Evolutionary conservation across 768 basidiomycete genomes (phyloP).

Genomic region (Agaricus blazei): DNA sequence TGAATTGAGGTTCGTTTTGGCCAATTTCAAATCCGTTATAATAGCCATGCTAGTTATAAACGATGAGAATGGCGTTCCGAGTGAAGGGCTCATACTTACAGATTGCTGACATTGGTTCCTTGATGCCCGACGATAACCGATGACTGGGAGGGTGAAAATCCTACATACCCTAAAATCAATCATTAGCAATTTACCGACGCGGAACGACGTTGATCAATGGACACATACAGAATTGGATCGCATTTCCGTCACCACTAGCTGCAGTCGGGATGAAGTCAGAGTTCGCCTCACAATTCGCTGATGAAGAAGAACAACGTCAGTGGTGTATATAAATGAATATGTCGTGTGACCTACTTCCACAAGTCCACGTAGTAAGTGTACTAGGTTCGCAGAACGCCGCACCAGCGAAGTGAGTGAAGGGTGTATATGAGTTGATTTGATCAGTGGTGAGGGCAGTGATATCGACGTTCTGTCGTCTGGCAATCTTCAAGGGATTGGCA

Average conservation of each 20-base stretch:
- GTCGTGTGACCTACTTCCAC: constrained; percentile 37
- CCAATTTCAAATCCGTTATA: constrained; percentile 32
- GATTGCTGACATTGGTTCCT: constrained; percentile 26
- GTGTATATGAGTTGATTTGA: constrained; percentile 35
- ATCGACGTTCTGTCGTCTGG: constrained; percentile 6
- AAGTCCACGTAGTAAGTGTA: constrained; percentile 43
- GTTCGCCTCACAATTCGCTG: constrained; percentile 9
- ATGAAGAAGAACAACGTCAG: background rate
- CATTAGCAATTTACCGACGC: background rate
- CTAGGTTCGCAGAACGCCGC: constrained; percentile 43
- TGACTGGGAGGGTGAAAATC: constrained; percentile 8
- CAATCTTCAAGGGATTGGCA: background rate
- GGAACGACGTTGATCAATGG: background rate
- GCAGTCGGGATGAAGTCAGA: constrained; percentile 39
- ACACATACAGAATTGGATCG: constrained; percentile 36
- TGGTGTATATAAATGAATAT: background rate
- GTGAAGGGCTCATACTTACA: constrained; percentile 19
- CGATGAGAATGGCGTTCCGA: background rate
- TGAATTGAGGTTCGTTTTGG: constrained; percentile 25
- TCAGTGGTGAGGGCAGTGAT: constrained; percentile 32
- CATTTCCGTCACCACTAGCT: constrained; percentile 44
- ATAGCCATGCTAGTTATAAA: constrained; percentile 25
- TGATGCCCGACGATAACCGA: constrained; percentile 34
- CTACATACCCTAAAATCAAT: constrained; percentile 7
- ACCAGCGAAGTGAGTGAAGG: constrained; percentile 45